Base-by-base conservation (phyloP, 1,139 yeast species). In the Protomyces arabidopsidicola region DNA sequence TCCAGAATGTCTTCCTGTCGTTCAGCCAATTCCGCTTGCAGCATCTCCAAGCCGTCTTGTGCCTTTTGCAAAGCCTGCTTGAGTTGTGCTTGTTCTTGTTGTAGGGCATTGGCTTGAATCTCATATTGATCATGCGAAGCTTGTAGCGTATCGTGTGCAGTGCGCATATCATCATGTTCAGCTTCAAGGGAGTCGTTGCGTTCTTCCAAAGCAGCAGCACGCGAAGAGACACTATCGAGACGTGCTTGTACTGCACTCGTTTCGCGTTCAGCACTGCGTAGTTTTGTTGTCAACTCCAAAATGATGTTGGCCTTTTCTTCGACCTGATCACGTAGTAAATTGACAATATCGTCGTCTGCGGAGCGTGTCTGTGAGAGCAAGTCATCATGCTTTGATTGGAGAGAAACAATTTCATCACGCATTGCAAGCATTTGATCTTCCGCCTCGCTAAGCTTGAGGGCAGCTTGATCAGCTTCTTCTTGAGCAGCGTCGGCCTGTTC, bases 381-480 rank as follows among this genome's bases (percentile, higher is more conserved):
- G 35, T 50, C 60, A n/a, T 57, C 60, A 27, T 57, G 39, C 50
- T 57, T 57, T 10, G 45, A 20, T 27, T 20, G 22, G 34, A 57
- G 42, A 3, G 45, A 31, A 12, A 10, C 82, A 69, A 76, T 75
- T 68, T 78, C 80, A 63, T 77, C 83, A 75, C 86, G 89, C 63
- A 81, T 77, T 72, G 83, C 85, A 72, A 91, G 88, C 71, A 89
- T 84, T 67, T 88, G 95, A 75, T 90, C 97, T 52, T 31, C 45
- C 18, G 34, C 31, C 22, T 52, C 39, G 20, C 34, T 12, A 9
- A 35, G 27, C 18, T 51, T 20, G 16, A 20, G 22, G 2, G 45
- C 38, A 27, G 45, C 39, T 18, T 22, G 52, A 14, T 31, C 42
- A 14, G 45, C 24, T 24, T 48, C 45, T 38, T 55, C 53, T 16